Evolutionary conservation across 208 protist species (phyloP), one percentile per base, ranked within the genome.

Genomic region (Trypanosoma theileri): DNA sequence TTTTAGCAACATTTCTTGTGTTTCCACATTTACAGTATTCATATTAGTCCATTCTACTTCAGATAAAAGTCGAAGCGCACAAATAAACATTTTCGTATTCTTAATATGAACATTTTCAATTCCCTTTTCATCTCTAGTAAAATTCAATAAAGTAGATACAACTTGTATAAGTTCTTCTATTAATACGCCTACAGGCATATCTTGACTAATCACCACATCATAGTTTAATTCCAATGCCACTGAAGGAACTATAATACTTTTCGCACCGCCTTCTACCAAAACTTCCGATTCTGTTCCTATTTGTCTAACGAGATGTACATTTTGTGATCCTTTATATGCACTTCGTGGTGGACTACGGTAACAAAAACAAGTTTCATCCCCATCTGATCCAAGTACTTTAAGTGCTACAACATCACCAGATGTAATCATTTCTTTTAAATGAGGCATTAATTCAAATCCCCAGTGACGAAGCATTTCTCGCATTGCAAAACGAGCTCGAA

Each of bases 371-470:
- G 77, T 70, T 73, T 93, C 91, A 58, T 93, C 86, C 3, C 91
- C 91, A 57, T 96, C 91, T 0, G 88, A 73, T 7, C 91, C 91
- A 56, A 94, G 81, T 19, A 96, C 65, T 24, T 73, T 60, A 26
- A 96, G 70, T 16, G 77, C 79, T 31, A 74, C 19, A 66, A 75
- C 57, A 45, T 69, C 60, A 53, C 55, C 40, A 17, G 4, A n/a
- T n/a, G 24, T 50, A 16, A 71, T 26, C 72, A 56, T 84, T 65
- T 57, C 42, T 12, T 35, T 24, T 11, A 75, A 51, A 12, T 26
- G 41, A 21, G 81, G 79, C 12, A 84, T 50, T 21, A 90, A 70
- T 54, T 77, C 59, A n/a, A 53, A 22, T 10, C 55, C 63, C 90
- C 90, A 93, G 19, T 67, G 68, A 28, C 56, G 56, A 51, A 96